Base-by-base conservation (phyloP, 2,329 filamentous ascomycete genomes). In the Stachybotrys chartarum region DNA sequence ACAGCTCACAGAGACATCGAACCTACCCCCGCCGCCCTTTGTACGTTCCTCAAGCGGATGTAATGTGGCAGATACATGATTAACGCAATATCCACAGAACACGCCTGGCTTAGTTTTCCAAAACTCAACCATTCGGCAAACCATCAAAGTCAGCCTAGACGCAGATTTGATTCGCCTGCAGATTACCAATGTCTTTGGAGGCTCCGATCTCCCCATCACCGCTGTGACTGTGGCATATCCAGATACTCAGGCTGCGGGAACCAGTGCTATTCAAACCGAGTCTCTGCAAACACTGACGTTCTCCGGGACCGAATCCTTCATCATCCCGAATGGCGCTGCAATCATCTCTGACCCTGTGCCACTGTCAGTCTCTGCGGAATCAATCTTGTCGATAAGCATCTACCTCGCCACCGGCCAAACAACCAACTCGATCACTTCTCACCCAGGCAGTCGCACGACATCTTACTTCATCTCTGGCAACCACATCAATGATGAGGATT, bases 71-170 rank as follows among this genome's bases (percentile, higher is more conserved):
- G 8, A 3, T 16, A 35, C 18, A 11, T 30, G 30, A 32, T 35
- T 32, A 6, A 31, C 49, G 44, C 32, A 49, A 64, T 55, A 6
- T 7, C 30, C n/a, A 57, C 57, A 83, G 80, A 84, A 83, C 64
- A 70, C 72, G 57, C 76, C 74, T 1, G 71, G 73, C 11, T 66
- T 74, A 3, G 77, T 83, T 18, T 85, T 86, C 65, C 64, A 71
- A 50, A 79, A 86, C 62, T 74, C 80, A 4, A 85, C 84, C 0
- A 73, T 87, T 62, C 80, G 84, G 6, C 83, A 86, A 66, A 87
- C 83, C 0, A 63, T 86, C 55, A 79, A 79, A 58, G 69, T 84
- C 58, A 79, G 81, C 4, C 73, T 82, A 7, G 71, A 72, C 1
- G 76, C 80, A 3, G 67, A 75, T 2, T 75, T 78, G 49, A 75